Evolutionary conservation across 441 rosid genomes (phyloP).

Genomic region (Pelargonium citronellum): DNA sequence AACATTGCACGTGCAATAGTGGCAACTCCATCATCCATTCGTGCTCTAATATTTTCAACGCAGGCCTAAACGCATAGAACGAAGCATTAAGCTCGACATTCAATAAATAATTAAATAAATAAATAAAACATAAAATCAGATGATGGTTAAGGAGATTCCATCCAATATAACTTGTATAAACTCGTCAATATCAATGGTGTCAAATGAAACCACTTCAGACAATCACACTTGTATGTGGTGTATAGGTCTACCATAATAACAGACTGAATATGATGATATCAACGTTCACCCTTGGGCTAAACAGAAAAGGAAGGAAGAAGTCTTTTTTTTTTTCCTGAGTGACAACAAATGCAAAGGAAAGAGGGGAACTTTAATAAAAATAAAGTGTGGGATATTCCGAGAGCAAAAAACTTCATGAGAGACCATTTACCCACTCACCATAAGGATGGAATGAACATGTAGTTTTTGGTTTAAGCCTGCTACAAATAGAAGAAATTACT

Average conservation of each 20-base stretch:
- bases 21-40: slow-evolving; percentile 63
- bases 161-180: background rate
- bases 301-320: background rate
- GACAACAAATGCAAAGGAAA: background rate
- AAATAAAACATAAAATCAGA: slow-evolving; percentile 5
- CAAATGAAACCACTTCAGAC: background rate
- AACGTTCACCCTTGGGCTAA: background rate
- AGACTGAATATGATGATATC: background rate
- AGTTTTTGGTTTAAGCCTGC: background rate
- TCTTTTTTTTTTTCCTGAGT: background rate
- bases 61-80: slow-evolving; percentile 41
- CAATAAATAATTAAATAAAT: slow-evolving; percentile 11
- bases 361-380: background rate
- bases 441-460: background rate
- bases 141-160: background rate
- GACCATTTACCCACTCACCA: background rate
- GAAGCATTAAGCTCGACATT: background rate
- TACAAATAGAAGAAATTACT: background rate
- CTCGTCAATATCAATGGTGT: background rate
- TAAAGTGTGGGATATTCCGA: background rate
- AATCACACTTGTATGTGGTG: slow-evolving; percentile 1
- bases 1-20: slow-evolving; percentile 66
- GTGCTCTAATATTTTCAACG: slow-evolving; percentile 57
- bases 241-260: background rate
- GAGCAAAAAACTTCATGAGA: background rate